Evolutionary conservation across 495 filamentous ascomycete species (phyloP), one percentile per base, ranked within the genome.

Genomic region (Neurospora sp.): DNA sequence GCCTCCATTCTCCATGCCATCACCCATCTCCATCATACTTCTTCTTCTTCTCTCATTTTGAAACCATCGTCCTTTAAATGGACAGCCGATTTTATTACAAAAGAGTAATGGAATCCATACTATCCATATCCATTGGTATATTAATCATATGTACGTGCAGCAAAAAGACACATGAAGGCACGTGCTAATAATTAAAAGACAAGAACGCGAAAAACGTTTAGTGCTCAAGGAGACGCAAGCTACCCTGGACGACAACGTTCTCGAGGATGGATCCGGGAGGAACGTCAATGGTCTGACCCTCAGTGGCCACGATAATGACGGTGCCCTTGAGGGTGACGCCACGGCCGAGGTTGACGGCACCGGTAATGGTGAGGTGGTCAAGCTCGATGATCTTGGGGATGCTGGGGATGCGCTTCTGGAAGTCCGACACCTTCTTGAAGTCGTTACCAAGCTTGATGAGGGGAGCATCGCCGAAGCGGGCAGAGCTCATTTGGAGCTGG

Each of bases 361-460:
- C 96, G 31, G 96, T 99, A 77, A 99, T 94, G 76, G 96, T 99
- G 61, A 99, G 87, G 76, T 99, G 96, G 78, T 99, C 96, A 48
- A 99, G 89, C 85, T 99, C 96, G 74, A 98, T 89, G 79, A 99
- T 98, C 85, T 95, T 97, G 70, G 96, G 96, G 78, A 99, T 99
- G 83, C 90, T 93, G 73, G 91, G 87, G 78, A 99, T 97, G 79
- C 93, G 93, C 86, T 97, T 93, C 88, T 98, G 94, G 90, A 99
- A 99, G 85, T 97, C 95, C 20, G 95, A 98, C 40, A 99, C 96
- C 90, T 99, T 99, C 92, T 99, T 99, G 89, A 98, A 99, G 88
- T 99, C 96, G 76, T 87, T 90, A 76, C 96, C 96, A 42, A 99
- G 92, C 91, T 99, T 99, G 87, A 99, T 98, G 76, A 99, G 89